Conservation (phyloP, 2,329 filamentous ascomycete genomes). For the Fusarium humuli region DNA sequence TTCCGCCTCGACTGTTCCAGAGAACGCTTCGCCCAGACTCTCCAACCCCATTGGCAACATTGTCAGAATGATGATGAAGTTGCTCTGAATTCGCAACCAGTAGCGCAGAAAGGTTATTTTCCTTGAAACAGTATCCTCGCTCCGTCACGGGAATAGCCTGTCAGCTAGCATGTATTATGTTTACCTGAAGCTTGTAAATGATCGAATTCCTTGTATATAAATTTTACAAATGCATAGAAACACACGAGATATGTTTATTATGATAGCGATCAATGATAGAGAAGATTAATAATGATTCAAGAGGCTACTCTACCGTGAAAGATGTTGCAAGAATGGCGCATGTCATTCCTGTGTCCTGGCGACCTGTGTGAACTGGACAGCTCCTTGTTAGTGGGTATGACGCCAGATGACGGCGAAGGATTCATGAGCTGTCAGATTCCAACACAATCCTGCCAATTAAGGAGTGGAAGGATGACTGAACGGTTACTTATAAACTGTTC, state of each 20-base stretch:
- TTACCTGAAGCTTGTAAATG: background rate
- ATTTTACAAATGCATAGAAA: background rate
- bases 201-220: background rate
- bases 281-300: background rate
- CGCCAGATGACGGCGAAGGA: background rate
- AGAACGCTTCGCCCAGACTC: conserved; percentile 19
- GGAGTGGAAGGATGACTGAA: background rate
- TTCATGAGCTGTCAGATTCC: background rate
- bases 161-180: background rate
- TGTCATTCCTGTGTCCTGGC: background rate
- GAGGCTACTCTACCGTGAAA: background rate
- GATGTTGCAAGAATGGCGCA: background rate
- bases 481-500: background rate
- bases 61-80: background rate
- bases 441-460: background rate
- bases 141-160: background rate
- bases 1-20: background rate
- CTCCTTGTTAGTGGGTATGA: background rate
- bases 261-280: background rate
- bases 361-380: background rate
- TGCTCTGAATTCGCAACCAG: background rate
- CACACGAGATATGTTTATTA: background rate
- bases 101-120: too few relatives aligned
- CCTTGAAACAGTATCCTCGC: background rate
- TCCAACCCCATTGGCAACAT: conserved; percentile 18